A percentile compares a stretch with the other conserved stretches of the same genome.
Conservation (phyloP, 2,329 filamentous ascomycete genomes). For the Cordyceps tenuipes region DNA sequence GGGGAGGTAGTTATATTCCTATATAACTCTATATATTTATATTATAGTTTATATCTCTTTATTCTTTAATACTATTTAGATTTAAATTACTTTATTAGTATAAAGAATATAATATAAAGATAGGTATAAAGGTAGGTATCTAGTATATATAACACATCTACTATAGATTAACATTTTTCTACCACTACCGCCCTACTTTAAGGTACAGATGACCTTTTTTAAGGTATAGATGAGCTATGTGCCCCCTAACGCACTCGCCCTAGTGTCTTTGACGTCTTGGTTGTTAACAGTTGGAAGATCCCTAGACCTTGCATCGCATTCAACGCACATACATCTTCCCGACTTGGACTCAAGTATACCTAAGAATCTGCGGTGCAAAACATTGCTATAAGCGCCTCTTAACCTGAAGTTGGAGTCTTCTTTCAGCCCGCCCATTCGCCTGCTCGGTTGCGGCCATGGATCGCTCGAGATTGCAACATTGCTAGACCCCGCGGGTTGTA, state of each 20-base stretch:
- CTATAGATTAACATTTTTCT: no score
- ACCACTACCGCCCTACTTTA: no score
- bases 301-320: background rate
- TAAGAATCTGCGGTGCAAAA: background rate
- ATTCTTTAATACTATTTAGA: no score
- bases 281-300: background rate
- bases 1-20: no score
- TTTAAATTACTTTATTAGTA: no score
- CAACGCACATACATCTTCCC: background rate
- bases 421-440: background rate
- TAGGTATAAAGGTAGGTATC: no score
- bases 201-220: no score
- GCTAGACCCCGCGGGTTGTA: background rate
- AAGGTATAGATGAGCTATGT: no score
- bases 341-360: background rate
- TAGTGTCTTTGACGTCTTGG: background rate
- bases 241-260: background rate
- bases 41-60: no score
- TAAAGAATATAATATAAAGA: no score
- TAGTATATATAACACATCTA: no score
- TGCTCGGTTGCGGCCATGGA: constrained; percentile 5
- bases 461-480: background rate
- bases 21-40: no score
- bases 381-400: background rate
- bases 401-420: background rate